Conservation (phyloP, 768 basidiomycete species). For the Russula foetens region DNA sequence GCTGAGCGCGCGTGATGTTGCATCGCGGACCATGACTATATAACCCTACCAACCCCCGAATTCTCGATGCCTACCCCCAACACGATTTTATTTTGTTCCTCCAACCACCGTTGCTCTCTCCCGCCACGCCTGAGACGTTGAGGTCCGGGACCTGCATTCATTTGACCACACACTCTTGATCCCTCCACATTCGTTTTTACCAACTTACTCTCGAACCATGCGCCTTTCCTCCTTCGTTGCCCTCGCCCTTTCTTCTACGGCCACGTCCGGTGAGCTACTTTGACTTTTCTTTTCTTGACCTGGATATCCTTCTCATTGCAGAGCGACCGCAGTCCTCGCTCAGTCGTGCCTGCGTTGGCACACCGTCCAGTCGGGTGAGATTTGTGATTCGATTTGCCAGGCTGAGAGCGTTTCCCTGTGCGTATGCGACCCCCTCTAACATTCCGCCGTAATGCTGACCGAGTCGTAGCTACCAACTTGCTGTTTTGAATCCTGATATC, state of each 20-base stretch:
- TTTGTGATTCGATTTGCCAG: conserved; percentile 62
- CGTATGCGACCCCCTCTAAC: conserved; percentile 20
- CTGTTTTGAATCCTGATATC: conserved; percentile 43
- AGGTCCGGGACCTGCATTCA: not conserved
- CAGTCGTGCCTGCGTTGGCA: conserved; percentile 49
- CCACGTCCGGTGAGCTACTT: not conserved
- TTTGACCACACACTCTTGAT: conserved; percentile 2
- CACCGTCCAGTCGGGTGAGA: conserved; percentile 48
- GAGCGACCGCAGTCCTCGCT: not conserved
- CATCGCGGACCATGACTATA: too few relatives aligned
- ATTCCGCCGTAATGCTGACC: not conserved
- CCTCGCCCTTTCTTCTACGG: not conserved
- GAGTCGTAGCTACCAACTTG: conserved; percentile 59
- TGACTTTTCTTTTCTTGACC: not conserved
- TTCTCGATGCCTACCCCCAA: too few relatives aligned
- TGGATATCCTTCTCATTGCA: not conserved
- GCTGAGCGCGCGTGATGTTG: too few relatives aligned
- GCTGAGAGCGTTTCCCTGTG: conserved; percentile 55
- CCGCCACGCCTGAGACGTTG: not conserved
- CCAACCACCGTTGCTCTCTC: not conserved
- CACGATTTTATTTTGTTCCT: not conserved
- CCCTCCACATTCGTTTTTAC: not conserved
- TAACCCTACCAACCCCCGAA: too few relatives aligned
- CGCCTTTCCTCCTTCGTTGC: not conserved
- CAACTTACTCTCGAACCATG: not conserved